phyloP scores from a whole-genome alignment of 441 rosid species.

The Populus hybrid region DNA sequence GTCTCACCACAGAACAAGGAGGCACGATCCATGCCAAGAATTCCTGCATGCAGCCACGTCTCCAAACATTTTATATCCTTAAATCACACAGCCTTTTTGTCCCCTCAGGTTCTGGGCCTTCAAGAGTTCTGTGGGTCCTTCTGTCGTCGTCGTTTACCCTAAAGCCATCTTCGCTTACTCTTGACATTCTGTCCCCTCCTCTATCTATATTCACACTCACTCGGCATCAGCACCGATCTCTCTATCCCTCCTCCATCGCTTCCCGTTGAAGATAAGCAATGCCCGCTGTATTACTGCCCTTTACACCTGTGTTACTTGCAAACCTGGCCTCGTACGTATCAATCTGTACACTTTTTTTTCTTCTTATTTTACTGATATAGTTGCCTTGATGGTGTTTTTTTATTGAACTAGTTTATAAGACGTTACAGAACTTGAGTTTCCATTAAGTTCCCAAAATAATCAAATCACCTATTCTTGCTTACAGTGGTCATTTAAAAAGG shows the following conservation, averaged over 20 bases:
- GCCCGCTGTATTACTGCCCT: background rate
- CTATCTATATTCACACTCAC: background rate
- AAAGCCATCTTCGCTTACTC: background rate
- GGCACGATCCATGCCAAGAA: background rate
- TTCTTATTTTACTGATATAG: background rate
- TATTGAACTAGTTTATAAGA: too few relatives aligned
- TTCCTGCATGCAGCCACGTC: background rate
- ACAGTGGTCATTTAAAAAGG: too few relatives aligned
- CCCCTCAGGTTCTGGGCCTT: slow-evolving; percentile 8
- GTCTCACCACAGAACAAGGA: background rate
- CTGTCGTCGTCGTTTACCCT: background rate
- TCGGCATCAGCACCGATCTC: background rate
- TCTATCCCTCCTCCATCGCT: background rate
- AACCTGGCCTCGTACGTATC: background rate
- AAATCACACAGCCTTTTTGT: slow-evolving; percentile 6
- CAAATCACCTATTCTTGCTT: too few relatives aligned
- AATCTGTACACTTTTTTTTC: background rate
- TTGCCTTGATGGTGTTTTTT: background rate
- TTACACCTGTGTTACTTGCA: background rate
- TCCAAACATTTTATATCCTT: background rate
- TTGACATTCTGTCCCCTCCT: background rate
- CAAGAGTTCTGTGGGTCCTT: slow-evolving; percentile 10
- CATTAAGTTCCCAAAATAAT: too few relatives aligned
- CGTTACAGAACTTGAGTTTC: too few relatives aligned
- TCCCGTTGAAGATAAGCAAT: background rate